phyloP scores from a whole-genome alignment of 129 eudicot genomes.

The Arctium lappa region DNA sequence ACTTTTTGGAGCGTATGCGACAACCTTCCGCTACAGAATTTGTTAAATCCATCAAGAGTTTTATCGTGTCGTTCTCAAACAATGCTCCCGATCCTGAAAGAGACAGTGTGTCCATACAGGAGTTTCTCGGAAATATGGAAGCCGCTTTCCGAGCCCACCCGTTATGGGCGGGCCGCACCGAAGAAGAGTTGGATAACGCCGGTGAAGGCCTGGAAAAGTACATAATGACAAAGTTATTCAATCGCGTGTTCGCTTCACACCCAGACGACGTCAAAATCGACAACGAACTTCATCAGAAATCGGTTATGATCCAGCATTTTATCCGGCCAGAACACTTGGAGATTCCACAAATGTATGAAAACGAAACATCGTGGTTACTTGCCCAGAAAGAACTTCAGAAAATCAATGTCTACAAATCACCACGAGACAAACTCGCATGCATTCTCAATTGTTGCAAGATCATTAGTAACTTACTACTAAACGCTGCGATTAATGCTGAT shows the following conservation, averaged over 20 bases:
- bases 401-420: slow-evolving; percentile 78
- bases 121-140: slow-evolving; percentile 76
- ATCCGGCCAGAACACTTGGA: slow-evolving; percentile 77
- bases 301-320: slow-evolving; percentile 73
- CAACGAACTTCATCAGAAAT: slow-evolving; percentile 57
- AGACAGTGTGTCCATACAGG: slow-evolving; percentile 78
- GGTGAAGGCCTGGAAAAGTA: slow-evolving; percentile 94
- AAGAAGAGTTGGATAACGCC: slow-evolving; percentile 88
- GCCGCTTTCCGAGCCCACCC: slow-evolving; percentile 76
- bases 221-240: slow-evolving; percentile 76
- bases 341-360: slow-evolving; percentile 53
- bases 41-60: slow-evolving; percentile 80
- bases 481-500: slow-evolving; percentile 55
- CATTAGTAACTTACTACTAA: slow-evolving; percentile 59
- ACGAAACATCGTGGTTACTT: slow-evolving; percentile 77
- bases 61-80: slow-evolving; percentile 68
- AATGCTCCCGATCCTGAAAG: slow-evolving; percentile 71
- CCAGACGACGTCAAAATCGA: slow-evolving; percentile 69
- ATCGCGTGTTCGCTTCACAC: slow-evolving; percentile 72
- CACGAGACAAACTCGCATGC: slow-evolving; percentile 87
- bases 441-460: slow-evolving; percentile 82
- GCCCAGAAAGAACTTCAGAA: slow-evolving; percentile 88
- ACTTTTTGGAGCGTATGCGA: slow-evolving; percentile 86
- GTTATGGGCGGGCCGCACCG: slow-evolving; percentile 81
- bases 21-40: slow-evolving; percentile 83